Percentiles rank a stretch among this genome's conserved stretches.
phyloP scores from a whole-genome alignment of 2,329 filamentous ascomycete species.

The Cadophora gregata region DNA sequence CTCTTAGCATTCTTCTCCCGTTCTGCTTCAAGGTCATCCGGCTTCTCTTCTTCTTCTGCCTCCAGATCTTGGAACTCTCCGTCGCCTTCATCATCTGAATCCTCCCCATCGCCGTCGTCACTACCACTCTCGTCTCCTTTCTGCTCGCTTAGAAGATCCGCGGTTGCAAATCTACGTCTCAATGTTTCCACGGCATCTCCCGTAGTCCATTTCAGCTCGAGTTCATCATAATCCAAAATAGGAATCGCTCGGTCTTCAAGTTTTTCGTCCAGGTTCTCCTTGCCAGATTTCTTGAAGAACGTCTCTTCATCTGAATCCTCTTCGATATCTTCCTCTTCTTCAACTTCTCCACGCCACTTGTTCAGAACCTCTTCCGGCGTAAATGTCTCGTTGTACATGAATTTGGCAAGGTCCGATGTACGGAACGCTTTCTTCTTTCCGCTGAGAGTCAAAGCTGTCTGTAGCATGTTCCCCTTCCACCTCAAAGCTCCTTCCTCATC shows the following conservation, averaged over 20 bases:
- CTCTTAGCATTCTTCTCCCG: conserved; percentile 87
- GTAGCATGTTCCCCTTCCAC: conserved; percentile 89
- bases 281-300: conserved; percentile 69
- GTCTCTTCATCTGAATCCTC: conserved; percentile 59
- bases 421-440: conserved; percentile 74
- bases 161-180: conserved; percentile 75
- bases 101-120: conserved; percentile 53
- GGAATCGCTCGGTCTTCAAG: conserved; percentile 82
- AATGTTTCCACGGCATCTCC: conserved; percentile 78
- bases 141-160: conserved; percentile 63
- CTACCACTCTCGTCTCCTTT: conserved; percentile 56
- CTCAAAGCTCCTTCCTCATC: conserved; percentile 75
- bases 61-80: conserved; percentile 88
- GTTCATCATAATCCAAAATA: conserved; percentile 76
- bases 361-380: conserved; percentile 76
- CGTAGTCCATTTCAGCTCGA: conserved; percentile 86
- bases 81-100: conserved; percentile 73
- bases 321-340: conserved; percentile 63
- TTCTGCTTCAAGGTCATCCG: conserved; percentile 75
- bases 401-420: conserved; percentile 79
- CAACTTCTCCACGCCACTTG: conserved; percentile 76
- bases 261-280: conserved; percentile 71
- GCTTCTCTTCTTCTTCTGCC: conserved; percentile 67
- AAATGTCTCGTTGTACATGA: conserved; percentile 87
- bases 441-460: conserved; percentile 76